Percentiles rank a stretch among this genome's conserved stretches.
Conservation (phyloP, 257 asterid species). For the Plantago elongata region DNA sequence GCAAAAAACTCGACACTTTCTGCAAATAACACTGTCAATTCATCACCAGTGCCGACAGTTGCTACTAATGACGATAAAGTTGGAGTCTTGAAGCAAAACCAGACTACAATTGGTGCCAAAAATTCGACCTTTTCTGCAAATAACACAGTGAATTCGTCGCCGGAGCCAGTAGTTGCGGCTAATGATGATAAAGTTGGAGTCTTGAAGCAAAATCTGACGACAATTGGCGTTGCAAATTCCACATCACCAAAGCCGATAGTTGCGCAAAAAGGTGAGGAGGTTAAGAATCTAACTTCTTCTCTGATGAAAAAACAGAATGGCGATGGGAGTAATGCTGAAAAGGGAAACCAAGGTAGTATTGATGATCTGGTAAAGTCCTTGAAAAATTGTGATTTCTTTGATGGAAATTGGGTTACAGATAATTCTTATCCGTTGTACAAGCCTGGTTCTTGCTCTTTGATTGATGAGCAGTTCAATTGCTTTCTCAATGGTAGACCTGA, state of each 20-base stretch:
- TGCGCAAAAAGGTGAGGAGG: slow-evolving; percentile 30
- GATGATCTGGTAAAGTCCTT: slow-evolving; percentile 51
- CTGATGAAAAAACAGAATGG: slow-evolving; percentile 31
- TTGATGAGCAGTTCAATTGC: slow-evolving; percentile 93
- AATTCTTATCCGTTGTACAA: slow-evolving; percentile 74
- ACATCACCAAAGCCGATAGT: slow-evolving; percentile 27
- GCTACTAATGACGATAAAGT: slow-evolving; percentile 4
- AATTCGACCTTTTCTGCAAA: slow-evolving; percentile 15
- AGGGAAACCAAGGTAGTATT: slow-evolving; percentile 22
- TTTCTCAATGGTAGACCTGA: slow-evolving; percentile 80
- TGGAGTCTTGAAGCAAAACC: slow-evolving; percentile 30
- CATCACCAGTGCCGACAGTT: slow-evolving; percentile 23
- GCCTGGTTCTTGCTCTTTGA: slow-evolving; percentile 86
- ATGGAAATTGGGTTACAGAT: slow-evolving; percentile 89
- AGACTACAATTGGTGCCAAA: slow-evolving; percentile 18
- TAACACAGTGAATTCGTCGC: slow-evolving; percentile 5
- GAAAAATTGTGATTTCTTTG: slow-evolving; percentile 63
- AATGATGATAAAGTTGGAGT: slow-evolving; percentile 13
- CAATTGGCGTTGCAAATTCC: slow-evolving; percentile 17
- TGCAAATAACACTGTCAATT: neutral
- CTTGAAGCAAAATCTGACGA: slow-evolving; percentile 29
- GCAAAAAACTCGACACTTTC: slow-evolving; percentile 19
- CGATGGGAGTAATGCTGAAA: slow-evolving; percentile 18
- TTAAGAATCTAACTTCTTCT: slow-evolving; percentile 43
- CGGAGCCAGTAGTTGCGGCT: slow-evolving; percentile 21